phyloP scores from a whole-genome alignment of 1,284 basidiomycete genomes.

The Tylopilus orsonianus region DNA sequence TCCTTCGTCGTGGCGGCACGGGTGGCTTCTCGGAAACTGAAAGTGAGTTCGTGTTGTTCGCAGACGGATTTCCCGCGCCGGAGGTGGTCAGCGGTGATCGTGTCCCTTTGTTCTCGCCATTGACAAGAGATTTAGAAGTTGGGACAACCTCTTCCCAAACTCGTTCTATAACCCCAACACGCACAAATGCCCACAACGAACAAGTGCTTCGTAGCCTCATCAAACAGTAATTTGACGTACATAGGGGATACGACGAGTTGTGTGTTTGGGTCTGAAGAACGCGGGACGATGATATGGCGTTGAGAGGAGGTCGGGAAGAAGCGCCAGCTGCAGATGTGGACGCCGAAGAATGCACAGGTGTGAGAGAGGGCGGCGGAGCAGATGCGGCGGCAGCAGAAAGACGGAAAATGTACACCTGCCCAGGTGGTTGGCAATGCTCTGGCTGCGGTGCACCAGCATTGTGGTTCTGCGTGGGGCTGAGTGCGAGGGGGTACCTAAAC shows the following conservation, averaged over 20 bases:
- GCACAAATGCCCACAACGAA: slow-evolving; percentile 87
- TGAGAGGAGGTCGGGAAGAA: slow-evolving; percentile 30
- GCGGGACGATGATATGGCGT: slow-evolving; percentile 24
- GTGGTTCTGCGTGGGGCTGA: slow-evolving; percentile 32
- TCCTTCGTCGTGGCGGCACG: slow-evolving; percentile 51
- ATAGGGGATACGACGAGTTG: slow-evolving; percentile 63
- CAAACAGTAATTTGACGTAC: slow-evolving; percentile 77
- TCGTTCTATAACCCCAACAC: slow-evolving; percentile 77
- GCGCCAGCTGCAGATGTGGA: slow-evolving; percentile 19
- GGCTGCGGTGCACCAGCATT: slow-evolving; percentile 31
- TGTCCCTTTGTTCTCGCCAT: slow-evolving; percentile 10
- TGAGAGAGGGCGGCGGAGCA: slow-evolving; percentile 30
- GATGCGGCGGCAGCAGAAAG: slow-evolving; percentile 38
- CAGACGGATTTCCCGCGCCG: slow-evolving; percentile 8
- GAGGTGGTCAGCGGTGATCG: not conserved
- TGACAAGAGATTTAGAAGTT: slow-evolving; percentile 28
- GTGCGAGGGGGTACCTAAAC: slow-evolving; percentile 54
- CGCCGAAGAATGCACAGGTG: slow-evolving; percentile 22
- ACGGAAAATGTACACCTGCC: slow-evolving; percentile 62
- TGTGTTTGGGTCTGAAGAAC: slow-evolving; percentile 21
- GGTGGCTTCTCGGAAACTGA: slow-evolving; percentile 41
- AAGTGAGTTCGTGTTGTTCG: not conserved
- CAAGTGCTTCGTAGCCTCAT: slow-evolving; percentile 82
- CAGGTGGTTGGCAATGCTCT: slow-evolving; percentile 34
- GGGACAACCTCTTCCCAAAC: slow-evolving; percentile 77